Evolutionary conservation across 2,329 filamentous ascomycete genomes (phyloP).

Genomic region (Pseudogymnoascus sp.): DNA sequence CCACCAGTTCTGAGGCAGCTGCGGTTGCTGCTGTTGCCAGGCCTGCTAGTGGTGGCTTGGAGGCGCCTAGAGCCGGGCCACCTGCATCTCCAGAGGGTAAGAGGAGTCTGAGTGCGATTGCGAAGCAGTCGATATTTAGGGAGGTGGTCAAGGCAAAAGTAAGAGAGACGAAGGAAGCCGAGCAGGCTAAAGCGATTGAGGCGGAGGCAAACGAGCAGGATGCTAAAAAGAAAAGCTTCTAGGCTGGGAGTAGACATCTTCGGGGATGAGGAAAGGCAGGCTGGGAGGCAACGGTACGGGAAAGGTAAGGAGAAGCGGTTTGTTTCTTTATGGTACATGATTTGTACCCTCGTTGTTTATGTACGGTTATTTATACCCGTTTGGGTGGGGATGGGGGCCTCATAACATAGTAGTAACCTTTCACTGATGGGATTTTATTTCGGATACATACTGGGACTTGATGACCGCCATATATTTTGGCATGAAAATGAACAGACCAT

Average conservation of each 20-base stretch:
- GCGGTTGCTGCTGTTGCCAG: conserved; percentile 36
- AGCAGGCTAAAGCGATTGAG: conserved; percentile 62
- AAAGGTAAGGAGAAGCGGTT: background rate
- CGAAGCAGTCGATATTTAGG: conserved; percentile 71
- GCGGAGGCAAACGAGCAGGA: conserved; percentile 34
- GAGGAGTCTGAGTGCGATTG: conserved; percentile 39
- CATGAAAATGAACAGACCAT: background rate
- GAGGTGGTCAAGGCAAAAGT: conserved; percentile 94
- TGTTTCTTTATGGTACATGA: background rate
- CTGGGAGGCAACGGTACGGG: background rate
- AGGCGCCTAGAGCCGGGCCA: conserved; percentile 11
- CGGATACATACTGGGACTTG: background rate
- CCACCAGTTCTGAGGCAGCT: conserved; percentile 47
- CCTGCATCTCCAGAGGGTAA: conserved; percentile 26
- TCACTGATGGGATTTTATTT: background rate
- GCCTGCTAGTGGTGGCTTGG: conserved; percentile 14
- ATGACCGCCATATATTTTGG: background rate
- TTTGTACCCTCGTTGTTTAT: conserved; percentile 4
- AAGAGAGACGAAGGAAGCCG: conserved; percentile 79
- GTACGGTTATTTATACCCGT: conserved; percentile 9
- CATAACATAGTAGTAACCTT: conserved; percentile 10
- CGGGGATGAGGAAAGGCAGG: background rate
- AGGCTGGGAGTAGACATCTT: background rate
- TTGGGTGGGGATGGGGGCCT: background rate
- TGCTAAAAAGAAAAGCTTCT: conserved; percentile 4